phyloP scores from a whole-genome alignment of 768 basidiomycete species.

The Candolleomyces aberdarensis region DNA sequence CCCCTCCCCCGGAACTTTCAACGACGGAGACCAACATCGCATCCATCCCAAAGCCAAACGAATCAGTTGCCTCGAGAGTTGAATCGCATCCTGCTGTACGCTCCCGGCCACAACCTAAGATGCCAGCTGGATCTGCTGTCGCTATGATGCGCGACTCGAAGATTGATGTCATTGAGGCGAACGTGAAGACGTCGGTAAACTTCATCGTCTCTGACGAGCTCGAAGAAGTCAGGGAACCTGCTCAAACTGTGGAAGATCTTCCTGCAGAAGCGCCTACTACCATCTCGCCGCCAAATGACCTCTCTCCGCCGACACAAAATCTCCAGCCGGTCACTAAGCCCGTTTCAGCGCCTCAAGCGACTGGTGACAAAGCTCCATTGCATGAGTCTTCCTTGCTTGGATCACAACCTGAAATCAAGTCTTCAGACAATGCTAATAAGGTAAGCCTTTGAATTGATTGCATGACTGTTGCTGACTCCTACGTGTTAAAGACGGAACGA shows the following conservation, averaged over 20 bases:
- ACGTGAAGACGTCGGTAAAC: constrained; percentile 51
- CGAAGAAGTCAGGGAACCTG: constrained; percentile 37
- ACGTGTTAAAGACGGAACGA: neutral
- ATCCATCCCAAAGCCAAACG: constrained; percentile 30
- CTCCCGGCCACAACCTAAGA: constrained; percentile 58
- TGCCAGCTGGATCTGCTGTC: constrained; percentile 69
- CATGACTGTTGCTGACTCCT: neutral
- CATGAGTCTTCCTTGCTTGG: constrained; percentile 1
- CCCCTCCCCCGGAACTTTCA: constrained; percentile 56
- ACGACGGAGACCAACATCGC: constrained; percentile 26
- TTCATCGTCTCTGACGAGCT: constrained; percentile 83
- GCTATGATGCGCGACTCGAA: constrained; percentile 70
- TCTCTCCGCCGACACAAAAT: neutral
- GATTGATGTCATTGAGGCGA: constrained; percentile 45
- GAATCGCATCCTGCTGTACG: constrained; percentile 32
- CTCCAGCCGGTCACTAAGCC: neutral
- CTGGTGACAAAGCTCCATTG: neutral
- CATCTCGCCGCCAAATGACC: neutral
- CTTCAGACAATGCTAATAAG: constrained; percentile 43
- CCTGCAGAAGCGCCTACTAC: neutral
- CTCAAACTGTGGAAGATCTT: constrained; percentile 1
- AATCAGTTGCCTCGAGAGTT: constrained; percentile 28
- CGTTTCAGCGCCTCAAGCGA: neutral
- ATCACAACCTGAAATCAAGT: constrained; percentile 46
- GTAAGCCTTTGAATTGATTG: constrained; percentile 33